Evolutionary conservation across 352 stramenopile species (phyloP).

Genomic region (Elongisporangium prolatum): DNA sequence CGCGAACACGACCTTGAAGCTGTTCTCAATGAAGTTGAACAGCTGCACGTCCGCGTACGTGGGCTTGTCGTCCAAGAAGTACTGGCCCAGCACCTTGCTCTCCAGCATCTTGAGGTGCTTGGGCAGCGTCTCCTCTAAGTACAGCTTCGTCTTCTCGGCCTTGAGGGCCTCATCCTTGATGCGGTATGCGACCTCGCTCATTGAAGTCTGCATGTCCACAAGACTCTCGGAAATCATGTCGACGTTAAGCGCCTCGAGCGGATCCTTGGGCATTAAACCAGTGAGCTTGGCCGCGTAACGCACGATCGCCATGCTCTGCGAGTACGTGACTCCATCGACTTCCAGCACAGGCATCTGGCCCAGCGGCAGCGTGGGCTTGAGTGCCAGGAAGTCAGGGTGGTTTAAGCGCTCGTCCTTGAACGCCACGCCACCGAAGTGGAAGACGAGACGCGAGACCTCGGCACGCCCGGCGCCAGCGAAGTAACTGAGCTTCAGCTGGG

Average conservation of each 20-base stretch:
- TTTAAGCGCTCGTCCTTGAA: slow-evolving; percentile 50
- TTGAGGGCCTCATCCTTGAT: slow-evolving; percentile 31
- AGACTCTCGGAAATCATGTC: slow-evolving; percentile 14
- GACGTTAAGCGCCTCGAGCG: slow-evolving; percentile 13
- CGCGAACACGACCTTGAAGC: slow-evolving; percentile 18
- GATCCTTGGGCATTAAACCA: slow-evolving; percentile 18
- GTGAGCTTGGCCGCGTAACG: slow-evolving; percentile 36
- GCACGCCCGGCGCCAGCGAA: slow-evolving; percentile 38
- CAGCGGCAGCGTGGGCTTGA: slow-evolving; percentile 35
- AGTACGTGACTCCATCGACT: slow-evolving; percentile 36
- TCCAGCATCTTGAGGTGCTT: slow-evolving; percentile 20
- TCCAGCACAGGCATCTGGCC: slow-evolving; percentile 42
- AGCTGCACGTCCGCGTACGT: slow-evolving; percentile 13
- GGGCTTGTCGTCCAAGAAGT: slow-evolving; percentile 9
- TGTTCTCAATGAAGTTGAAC: slow-evolving; percentile 10
- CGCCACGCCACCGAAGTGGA: slow-evolving; percentile 33
- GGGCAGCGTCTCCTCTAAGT: slow-evolving; percentile 26
- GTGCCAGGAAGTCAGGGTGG: slow-evolving; percentile 14
- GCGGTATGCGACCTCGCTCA: slow-evolving; percentile 30
- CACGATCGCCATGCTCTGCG: slow-evolving; percentile 34
- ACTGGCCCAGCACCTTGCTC: slow-evolving; percentile 17
- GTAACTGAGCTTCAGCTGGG: slow-evolving; percentile 42
- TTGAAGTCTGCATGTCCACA: slow-evolving; percentile 9
- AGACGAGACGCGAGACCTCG: slow-evolving; percentile 42
- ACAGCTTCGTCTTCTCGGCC: slow-evolving; percentile 34